A percentile compares a stretch with the other conserved stretches of the same genome.
Evolutionary conservation across 1,284 basidiomycete species (phyloP).

Genomic region (Malassezia slooffiae): DNA sequence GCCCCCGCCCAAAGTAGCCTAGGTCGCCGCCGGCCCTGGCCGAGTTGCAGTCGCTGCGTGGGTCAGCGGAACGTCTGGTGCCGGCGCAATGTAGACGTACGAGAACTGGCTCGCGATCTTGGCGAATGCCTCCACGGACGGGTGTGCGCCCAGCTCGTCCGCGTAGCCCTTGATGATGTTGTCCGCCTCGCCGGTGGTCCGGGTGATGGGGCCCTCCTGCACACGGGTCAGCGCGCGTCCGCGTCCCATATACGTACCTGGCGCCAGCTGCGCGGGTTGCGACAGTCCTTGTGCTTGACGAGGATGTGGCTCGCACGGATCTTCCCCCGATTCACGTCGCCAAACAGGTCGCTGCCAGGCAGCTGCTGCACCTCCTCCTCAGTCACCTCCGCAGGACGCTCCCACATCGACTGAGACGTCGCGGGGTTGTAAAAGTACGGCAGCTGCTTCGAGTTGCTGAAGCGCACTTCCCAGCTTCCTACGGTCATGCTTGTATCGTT

Average conservation of each 20-base stretch:
- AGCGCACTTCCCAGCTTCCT: slow-evolving; percentile 45
- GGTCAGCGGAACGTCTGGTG: neutral
- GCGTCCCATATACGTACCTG: slow-evolving; percentile 22
- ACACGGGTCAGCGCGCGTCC: neutral
- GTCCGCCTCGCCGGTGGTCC: slow-evolving; percentile 79
- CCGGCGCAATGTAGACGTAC: no score
- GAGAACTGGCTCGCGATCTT: slow-evolving; percentile 31
- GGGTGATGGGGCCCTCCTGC: slow-evolving; percentile 65
- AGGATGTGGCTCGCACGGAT: slow-evolving; percentile 89
- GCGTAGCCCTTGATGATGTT: slow-evolving; percentile 53
- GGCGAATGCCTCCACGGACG: slow-evolving; percentile 31
- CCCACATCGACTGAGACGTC: slow-evolving; percentile 70
- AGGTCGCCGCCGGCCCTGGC: slow-evolving; percentile 41
- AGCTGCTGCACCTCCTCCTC: slow-evolving; percentile 31
- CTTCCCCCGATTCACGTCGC: slow-evolving; percentile 46
- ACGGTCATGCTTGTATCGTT: no score
- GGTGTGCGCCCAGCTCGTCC: slow-evolving; percentile 25
- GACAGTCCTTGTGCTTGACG: slow-evolving; percentile 77
- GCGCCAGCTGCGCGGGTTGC: slow-evolving; percentile 58
- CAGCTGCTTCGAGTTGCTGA: slow-evolving; percentile 65
- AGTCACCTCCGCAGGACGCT: slow-evolving; percentile 60
- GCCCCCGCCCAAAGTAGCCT: slow-evolving; percentile 66
- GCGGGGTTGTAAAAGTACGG: slow-evolving; percentile 80
- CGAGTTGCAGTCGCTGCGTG: slow-evolving; percentile 41
- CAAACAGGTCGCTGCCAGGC: slow-evolving; percentile 35